These are phyloP conservation scores for Mycena belliarum DNA, from an alignment of 768 basidiomycete genomes.

Conservation along the genomic window DNA sequence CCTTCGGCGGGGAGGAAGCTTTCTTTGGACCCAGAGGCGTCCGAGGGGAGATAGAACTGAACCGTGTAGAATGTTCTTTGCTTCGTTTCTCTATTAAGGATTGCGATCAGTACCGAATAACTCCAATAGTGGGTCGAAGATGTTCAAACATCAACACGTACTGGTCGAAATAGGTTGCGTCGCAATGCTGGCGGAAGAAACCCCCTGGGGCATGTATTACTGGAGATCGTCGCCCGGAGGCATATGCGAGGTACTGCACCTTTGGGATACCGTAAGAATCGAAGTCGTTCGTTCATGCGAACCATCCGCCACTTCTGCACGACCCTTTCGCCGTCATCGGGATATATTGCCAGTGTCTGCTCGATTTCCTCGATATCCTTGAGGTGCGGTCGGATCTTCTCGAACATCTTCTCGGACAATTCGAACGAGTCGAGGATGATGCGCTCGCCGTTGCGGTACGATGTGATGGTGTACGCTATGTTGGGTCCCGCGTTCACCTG, in stretches of 20 bases:
- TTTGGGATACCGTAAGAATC: constrained; percentile 15
- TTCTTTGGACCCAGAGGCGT: constrained; percentile 9
- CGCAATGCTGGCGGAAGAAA: constrained; percentile 11
- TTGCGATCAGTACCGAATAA: neutral
- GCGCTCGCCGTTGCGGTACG: constrained; percentile 18
- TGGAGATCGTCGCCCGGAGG: too few species aligned
- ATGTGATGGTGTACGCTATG: constrained; percentile 6
- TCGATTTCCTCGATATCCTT: constrained; percentile 16
- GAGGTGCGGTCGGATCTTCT: constrained; percentile 13
- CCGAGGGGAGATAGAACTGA: constrained; percentile 20
- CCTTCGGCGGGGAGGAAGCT: constrained; percentile 12
- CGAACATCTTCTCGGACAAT: constrained; percentile 10
- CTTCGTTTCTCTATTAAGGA: neutral
- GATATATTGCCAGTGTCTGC: neutral
- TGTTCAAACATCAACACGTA: neutral
- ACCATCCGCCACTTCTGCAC: constrained; percentile 22
- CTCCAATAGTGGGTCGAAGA: neutral
- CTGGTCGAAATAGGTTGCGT: constrained; percentile 1
- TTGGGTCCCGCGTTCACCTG: constrained; percentile 13
- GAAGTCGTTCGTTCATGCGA: constrained; percentile 18
- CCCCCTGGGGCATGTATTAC: too few species aligned
- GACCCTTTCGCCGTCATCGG: neutral
- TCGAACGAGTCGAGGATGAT: constrained; percentile 19
- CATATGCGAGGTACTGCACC: too few species aligned
- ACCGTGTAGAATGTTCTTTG: constrained; percentile 20